These are phyloP conservation scores for Alternaria sp. DNA, from an alignment of 2,329 filamentous ascomycete species.

Conservation along the genomic window DNA sequence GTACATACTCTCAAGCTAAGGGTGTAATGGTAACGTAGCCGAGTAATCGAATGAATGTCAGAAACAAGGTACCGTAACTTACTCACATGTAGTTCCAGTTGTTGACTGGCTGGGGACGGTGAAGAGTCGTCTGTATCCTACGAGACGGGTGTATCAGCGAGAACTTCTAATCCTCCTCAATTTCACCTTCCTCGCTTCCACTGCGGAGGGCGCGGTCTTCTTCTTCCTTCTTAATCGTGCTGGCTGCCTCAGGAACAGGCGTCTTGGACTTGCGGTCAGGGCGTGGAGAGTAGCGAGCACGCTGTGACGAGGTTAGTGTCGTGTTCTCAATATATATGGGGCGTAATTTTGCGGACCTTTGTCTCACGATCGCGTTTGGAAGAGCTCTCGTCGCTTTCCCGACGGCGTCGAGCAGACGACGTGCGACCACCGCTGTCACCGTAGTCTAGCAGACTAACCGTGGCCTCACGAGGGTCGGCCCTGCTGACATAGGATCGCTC, in stretches of 20 bases:
- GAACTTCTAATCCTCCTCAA: constrained; percentile 71
- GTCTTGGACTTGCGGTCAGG: constrained; percentile 66
- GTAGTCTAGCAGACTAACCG: constrained; percentile 89
- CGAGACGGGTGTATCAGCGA: constrained; percentile 4
- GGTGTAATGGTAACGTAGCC: neutral
- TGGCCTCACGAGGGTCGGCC: constrained; percentile 74
- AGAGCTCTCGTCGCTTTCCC: constrained; percentile 69
- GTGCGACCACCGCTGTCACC: constrained; percentile 65
- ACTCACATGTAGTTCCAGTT: constrained; percentile 10
- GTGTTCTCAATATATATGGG: neutral
- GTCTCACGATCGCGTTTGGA: constrained; percentile 51
- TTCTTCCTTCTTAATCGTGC: constrained; percentile 48
- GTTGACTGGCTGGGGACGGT: neutral
- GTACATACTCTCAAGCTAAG: neutral
- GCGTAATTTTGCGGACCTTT: constrained; percentile 46
- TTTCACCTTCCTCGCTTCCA: constrained; percentile 97
- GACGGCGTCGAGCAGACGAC: constrained; percentile 71
- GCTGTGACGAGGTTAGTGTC: constrained; percentile 26
- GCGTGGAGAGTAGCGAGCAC: constrained; percentile 59
- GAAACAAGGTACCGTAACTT: neutral
- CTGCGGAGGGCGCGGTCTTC: constrained; percentile 74
- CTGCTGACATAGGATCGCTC: constrained; percentile 81
- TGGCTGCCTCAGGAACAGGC: constrained; percentile 46
- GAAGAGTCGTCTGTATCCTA: neutral
- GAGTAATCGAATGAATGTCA: neutral